phyloP scores from a whole-genome alignment of 2,329 filamentous ascomycete genomes.

The Penicillium sp. region DNA sequence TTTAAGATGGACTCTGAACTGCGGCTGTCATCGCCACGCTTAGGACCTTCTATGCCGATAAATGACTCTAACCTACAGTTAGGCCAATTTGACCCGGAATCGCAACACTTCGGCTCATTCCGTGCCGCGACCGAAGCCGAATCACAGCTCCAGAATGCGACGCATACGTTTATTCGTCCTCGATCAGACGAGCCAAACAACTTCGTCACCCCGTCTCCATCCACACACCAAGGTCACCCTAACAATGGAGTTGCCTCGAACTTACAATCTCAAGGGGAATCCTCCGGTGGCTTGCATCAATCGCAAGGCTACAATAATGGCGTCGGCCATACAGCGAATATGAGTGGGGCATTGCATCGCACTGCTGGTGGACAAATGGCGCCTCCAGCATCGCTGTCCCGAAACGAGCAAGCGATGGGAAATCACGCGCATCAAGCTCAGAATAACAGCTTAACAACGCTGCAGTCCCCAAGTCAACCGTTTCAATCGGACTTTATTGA shows the following conservation, averaged over 20 bases:
- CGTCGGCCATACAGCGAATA: not conserved
- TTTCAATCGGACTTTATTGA: conserved; percentile 20
- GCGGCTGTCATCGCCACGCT: conserved; percentile 20
- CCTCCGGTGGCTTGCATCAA: not conserved
- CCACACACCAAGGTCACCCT: not conserved
- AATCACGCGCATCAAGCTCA: conserved; percentile 11
- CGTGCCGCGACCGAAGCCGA: conserved; percentile 25
- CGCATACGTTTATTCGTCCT: conserved; percentile 12
- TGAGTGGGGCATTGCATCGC: not conserved
- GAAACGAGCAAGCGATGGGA: conserved; percentile 9
- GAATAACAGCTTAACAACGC: conserved; percentile 21
- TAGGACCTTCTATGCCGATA: conserved; percentile 18
- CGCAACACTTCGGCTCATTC: conserved; percentile 30
- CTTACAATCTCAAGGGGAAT: not conserved
- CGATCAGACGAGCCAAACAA: conserved; percentile 17
- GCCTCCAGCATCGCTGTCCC: not conserved
- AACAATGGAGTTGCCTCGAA: conserved; percentile 2
- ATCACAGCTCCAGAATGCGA: conserved; percentile 18
- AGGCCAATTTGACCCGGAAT: conserved; percentile 20
- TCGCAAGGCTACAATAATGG: conserved; percentile 1
- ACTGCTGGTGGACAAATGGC: not conserved
- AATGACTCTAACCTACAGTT: conserved; percentile 22
- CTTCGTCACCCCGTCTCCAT: conserved; percentile 10
- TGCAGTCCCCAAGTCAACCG: conserved; percentile 17
- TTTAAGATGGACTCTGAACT: conserved; percentile 31